Percentiles rank a stretch among this genome's conserved stretches.
Evolutionary conservation across 2,329 filamentous ascomycete genomes (phyloP).

Genomic region (Chrysoporthe puriensis): DNA sequence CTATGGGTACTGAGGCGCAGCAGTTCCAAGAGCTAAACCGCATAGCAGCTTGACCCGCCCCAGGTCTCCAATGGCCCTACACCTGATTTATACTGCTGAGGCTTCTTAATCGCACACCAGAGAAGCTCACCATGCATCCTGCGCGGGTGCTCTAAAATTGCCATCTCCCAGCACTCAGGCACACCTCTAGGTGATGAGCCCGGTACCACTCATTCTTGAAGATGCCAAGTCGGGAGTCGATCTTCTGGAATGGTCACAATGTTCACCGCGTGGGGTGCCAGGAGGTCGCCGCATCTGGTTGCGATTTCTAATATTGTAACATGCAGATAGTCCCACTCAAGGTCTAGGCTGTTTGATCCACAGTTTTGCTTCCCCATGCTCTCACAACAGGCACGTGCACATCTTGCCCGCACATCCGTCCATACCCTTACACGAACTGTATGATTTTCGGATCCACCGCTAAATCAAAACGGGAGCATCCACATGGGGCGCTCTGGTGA

Average conservation of each 20-base stretch:
- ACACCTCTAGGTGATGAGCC: neutral
- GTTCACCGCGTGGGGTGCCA: neutral
- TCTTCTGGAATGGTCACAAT: neutral
- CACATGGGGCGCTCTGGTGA: neutral
- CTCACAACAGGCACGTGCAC: constrained; percentile 14
- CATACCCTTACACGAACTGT: constrained; percentile 21
- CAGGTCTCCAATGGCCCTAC: neutral
- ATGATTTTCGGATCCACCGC: constrained; percentile 21
- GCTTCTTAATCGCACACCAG: neutral
- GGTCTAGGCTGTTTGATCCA: constrained; percentile 25
- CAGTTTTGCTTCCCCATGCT: constrained; percentile 27
- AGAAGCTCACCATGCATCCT: neutral
- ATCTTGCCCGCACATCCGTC: neutral
- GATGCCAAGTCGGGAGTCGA: neutral
- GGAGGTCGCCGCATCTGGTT: neutral
- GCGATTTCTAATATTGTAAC: neutral
- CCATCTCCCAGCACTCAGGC: neutral
- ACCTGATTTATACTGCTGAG: neutral
- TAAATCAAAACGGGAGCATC: constrained; percentile 15
- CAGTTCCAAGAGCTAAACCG: too few relatives aligned
- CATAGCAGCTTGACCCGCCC: neutral
- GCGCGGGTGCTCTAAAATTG: neutral
- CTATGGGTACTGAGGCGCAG: neutral
- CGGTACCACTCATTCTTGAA: neutral
- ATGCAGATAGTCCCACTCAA: neutral